A percentile compares a stretch with the other conserved stretches of the same genome.
phyloP scores from a whole-genome alignment of 1,139 yeast species.

The Saccharomyces hybrid region DNA sequence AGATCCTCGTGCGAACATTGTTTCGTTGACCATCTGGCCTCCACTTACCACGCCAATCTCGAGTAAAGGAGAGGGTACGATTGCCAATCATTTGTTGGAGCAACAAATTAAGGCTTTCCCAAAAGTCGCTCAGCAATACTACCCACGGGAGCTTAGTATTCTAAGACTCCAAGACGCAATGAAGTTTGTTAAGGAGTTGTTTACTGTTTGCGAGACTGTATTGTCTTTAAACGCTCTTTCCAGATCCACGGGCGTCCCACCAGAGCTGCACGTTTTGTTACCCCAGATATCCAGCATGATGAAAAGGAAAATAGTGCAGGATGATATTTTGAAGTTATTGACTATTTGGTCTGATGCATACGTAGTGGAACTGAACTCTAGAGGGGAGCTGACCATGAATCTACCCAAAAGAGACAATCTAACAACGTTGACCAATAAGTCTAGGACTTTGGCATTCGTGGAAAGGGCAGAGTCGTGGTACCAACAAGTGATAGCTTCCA shows the following conservation, averaged over 20 bases:
- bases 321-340: slow-evolving; percentile 14
- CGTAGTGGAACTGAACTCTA: slow-evolving; percentile 17
- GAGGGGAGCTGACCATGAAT: slow-evolving; percentile 18
- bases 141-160: slow-evolving; percentile 16
- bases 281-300: slow-evolving; percentile 28
- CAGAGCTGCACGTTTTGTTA: slow-evolving; percentile 20
- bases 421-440: slow-evolving; percentile 17
- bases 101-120: slow-evolving; percentile 25
- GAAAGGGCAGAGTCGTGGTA: slow-evolving; percentile 24
- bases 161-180: slow-evolving; percentile 14
- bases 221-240: slow-evolving; percentile 26
- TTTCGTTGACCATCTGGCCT: slow-evolving; percentile 21
- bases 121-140: slow-evolving; percentile 16
- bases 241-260: slow-evolving; percentile 13
- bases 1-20: slow-evolving; percentile 12
- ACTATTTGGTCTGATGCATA: slow-evolving; percentile 27
- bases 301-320: slow-evolving; percentile 18
- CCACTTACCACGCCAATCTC: slow-evolving; percentile 7
- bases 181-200: slow-evolving; percentile 19
- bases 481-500: not conserved
- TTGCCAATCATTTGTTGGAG: slow-evolving; percentile 13
- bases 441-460: slow-evolving; percentile 23
- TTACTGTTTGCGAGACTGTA: slow-evolving; percentile 22
- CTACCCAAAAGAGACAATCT: slow-evolving; percentile 17
- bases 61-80: slow-evolving; percentile 4